Evolutionary conservation across 768 basidiomycete genomes (phyloP).

Genomic region (Sporobolomyces phaffii): DNA sequence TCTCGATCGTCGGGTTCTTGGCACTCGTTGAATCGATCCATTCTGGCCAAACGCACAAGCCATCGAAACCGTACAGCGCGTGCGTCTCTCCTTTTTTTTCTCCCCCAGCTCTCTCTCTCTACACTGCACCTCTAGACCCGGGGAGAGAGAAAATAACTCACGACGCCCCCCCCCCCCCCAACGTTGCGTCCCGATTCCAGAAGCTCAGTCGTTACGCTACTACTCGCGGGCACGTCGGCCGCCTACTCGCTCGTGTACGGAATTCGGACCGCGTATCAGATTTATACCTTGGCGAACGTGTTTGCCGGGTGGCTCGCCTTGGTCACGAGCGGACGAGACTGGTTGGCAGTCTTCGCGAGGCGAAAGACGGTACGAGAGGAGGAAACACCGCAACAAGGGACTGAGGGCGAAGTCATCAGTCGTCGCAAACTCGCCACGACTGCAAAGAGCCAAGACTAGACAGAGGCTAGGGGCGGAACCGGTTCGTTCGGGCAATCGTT

Average conservation of each 20-base stretch:
- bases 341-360: neutral
- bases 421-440: neutral
- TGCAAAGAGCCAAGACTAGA: neutral
- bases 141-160: too few relatives aligned
- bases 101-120: neutral
- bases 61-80: neutral
- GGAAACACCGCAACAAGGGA: neutral
- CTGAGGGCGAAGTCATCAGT: neutral
- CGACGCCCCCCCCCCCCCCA: too few relatives aligned
- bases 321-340: conserved; percentile 35
- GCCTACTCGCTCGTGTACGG: conserved; percentile 61
- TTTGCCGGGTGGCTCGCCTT: conserved; percentile 46
- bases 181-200: too few relatives aligned
- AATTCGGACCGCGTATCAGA: conserved; percentile 59
- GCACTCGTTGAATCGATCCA: conserved; percentile 39
- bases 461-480: too few relatives aligned
- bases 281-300: conserved; percentile 60
- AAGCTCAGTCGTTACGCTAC: neutral
- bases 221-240: conserved; percentile 47
- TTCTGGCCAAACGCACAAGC: conserved; percentile 5
- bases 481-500: neutral
- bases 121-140: too few relatives aligned
- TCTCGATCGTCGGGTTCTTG: conserved; percentile 41
- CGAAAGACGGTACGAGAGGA: too few relatives aligned
- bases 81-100: neutral